Percentiles rank a stretch among this genome's conserved stretches.
Evolutionary conservation across 768 basidiomycete genomes (phyloP).

Genomic region (Podaxis sp.): DNA sequence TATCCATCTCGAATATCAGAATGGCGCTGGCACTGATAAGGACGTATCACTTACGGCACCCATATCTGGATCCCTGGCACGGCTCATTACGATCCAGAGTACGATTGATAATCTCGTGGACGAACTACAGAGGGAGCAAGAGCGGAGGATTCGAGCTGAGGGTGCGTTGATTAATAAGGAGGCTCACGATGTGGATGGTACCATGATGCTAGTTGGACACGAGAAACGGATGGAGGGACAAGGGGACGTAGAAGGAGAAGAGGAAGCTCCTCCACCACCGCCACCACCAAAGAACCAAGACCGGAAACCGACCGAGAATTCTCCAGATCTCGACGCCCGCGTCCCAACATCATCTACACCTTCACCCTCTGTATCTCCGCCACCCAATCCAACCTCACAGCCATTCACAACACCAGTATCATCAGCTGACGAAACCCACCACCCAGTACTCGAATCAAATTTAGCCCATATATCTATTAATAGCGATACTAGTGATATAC

Average conservation of each 20-base stretch:
- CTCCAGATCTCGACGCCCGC: background rate
- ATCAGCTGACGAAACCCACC: too few relatives aligned
- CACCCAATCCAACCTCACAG: background rate
- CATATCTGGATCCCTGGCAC: slow-evolving; percentile 49
- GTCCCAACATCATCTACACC: background rate
- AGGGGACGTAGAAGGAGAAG: background rate
- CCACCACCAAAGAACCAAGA: background rate
- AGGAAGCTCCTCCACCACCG: background rate
- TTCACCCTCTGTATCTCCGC: background rate
- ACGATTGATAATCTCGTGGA: slow-evolving; percentile 51
- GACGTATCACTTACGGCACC: slow-evolving; percentile 15
- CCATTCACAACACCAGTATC: too few relatives aligned
- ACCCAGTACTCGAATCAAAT: background rate
- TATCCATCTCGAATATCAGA: background rate
- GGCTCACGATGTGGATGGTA: background rate
- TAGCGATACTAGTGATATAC: background rate
- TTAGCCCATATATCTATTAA: background rate
- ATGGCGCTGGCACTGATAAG: slow-evolving; percentile 18
- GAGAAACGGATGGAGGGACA: background rate
- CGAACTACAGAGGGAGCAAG: slow-evolving; percentile 59
- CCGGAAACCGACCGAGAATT: background rate
- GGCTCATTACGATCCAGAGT: slow-evolving; percentile 48
- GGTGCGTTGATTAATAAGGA: slow-evolving; percentile 25
- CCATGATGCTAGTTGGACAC: background rate
- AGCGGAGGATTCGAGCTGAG: slow-evolving; percentile 44